Conservation (phyloP, 176 grass and related monocot species). For the Juncus effusus region DNA sequence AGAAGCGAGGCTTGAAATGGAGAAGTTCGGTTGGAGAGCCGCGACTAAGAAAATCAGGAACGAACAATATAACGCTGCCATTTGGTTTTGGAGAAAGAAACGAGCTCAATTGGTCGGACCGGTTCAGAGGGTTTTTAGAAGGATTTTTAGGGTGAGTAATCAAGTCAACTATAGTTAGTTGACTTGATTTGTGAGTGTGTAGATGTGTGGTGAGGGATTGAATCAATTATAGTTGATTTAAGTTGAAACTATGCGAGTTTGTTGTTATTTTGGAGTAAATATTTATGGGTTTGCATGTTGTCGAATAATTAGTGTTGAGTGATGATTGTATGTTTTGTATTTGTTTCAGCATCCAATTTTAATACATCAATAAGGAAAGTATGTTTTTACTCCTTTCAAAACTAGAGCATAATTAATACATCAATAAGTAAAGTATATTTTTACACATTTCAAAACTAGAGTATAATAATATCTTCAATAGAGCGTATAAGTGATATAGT, state of each 20-base stretch:
- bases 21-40: conserved; percentile 72
- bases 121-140: conserved; percentile 47
- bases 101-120: conserved; percentile 46
- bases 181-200: not conserved
- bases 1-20: conserved; percentile 66
- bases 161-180: conserved; percentile 26
- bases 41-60: conserved; percentile 73
- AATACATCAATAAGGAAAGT: not conserved
- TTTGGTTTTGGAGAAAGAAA: conserved; percentile 89
- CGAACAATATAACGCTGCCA: conserved; percentile 76
- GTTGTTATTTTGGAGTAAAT: no score
- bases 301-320: not conserved
- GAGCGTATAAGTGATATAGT: conserved; percentile 5
- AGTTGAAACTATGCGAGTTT: not conserved
- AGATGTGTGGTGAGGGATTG: not conserved
- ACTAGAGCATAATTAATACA: not conserved
- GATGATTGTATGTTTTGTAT: no score
- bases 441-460: not conserved
- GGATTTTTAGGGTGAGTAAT: conserved; percentile 19
- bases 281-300: no score
- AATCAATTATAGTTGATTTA: conserved; percentile 33
- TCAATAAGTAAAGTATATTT: not conserved
- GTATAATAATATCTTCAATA: conserved; percentile 10
- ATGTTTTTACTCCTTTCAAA: not conserved
- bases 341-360: no score